Conservation (phyloP, 2,329 filamentous ascomycete species). For the Stemphylium beticola region DNA sequence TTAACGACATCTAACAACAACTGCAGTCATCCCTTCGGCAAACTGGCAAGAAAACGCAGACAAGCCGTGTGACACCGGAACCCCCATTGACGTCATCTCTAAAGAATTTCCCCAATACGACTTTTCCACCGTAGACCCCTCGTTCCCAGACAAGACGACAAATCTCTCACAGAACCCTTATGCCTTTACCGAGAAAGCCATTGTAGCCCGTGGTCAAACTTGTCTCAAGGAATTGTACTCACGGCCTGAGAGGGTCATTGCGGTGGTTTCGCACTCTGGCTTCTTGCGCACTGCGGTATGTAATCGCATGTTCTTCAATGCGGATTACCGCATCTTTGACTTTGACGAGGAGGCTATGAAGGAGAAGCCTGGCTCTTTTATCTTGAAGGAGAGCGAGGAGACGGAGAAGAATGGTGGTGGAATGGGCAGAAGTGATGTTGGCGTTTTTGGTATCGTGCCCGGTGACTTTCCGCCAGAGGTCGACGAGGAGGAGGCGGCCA, state of each 20-base stretch:
- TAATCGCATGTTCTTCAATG: constrained; percentile 61
- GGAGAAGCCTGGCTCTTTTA: constrained; percentile 46
- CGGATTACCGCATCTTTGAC: constrained; percentile 69
- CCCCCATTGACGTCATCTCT: constrained; percentile 52
- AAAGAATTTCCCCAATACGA: constrained; percentile 63
- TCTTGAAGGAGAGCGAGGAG: constrained; percentile 56
- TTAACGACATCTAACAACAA: background rate
- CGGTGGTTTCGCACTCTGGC: constrained; percentile 70
- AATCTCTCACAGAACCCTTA: constrained; percentile 52
- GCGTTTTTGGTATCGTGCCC: constrained; percentile 32
- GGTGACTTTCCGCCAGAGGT: constrained; percentile 40
- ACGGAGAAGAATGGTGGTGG: constrained; percentile 57
- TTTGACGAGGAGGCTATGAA: constrained; percentile 58
- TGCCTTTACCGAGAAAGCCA: constrained; percentile 59
- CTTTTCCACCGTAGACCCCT: constrained; percentile 63
- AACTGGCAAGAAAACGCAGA: constrained; percentile 65
- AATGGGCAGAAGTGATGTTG: constrained; percentile 57
- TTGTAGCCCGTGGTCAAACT: constrained; percentile 62
- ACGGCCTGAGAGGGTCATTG: constrained; percentile 66
- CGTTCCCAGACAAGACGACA: constrained; percentile 68
- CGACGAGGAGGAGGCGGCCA: constrained; percentile 8
- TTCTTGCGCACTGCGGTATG: constrained; percentile 66
- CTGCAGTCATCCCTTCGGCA: constrained; percentile 60
- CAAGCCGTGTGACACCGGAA: constrained; percentile 68
- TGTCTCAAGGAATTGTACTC: constrained; percentile 58